Percentiles rank a stretch among this genome's conserved stretches.
Conservation (phyloP, 208 protist species). For the Leishmania guyanensis region DNA sequence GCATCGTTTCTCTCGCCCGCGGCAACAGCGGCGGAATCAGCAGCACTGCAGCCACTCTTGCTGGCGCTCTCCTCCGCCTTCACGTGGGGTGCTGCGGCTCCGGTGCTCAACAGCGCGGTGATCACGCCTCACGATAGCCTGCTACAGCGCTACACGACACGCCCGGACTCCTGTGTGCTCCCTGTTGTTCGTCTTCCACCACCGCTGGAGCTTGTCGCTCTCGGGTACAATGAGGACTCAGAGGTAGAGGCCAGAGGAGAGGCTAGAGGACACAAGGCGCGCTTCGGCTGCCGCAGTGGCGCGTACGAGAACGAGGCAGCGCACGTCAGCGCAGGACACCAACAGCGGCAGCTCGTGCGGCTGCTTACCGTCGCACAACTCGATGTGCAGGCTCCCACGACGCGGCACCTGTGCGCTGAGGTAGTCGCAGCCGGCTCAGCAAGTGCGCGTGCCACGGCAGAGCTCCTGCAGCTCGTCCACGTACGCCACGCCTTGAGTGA, state of each 20-base stretch:
- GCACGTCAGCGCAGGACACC: background rate
- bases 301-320: background rate
- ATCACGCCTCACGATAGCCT: background rate
- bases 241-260: background rate
- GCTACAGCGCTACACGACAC: constrained; percentile 8
- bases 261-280: background rate
- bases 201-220: background rate
- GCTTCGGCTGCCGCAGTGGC: background rate
- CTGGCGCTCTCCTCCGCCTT: constrained; percentile 1
- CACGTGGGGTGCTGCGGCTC: background rate
- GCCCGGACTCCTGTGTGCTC: background rate
- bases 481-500: background rate
- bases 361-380: constrained; percentile 9
- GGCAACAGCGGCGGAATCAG: background rate
- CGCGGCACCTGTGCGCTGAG: background rate
- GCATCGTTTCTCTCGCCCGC: background rate
- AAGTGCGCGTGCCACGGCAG: background rate
- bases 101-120: background rate
- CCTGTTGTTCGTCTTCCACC: constrained; percentile 9
- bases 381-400: constrained; percentile 14
- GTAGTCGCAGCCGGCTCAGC: background rate
- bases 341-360: background rate
- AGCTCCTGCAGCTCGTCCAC: background rate
- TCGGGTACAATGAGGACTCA: background rate
- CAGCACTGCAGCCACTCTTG: background rate